Conservation (phyloP, 345 rosid genomes). For the Sonneratia alba region DNA sequence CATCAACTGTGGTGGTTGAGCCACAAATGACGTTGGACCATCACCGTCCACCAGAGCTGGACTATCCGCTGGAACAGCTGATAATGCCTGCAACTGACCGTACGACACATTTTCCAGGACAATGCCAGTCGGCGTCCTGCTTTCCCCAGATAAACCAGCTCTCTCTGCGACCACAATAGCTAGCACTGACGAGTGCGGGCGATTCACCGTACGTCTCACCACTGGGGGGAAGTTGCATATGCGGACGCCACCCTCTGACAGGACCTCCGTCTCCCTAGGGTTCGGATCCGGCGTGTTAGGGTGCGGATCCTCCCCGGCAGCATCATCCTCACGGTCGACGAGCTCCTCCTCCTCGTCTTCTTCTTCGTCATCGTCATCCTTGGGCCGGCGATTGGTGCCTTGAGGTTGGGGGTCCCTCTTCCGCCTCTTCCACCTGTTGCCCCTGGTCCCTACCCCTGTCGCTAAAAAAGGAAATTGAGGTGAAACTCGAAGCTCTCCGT, state of each 20-base stretch:
- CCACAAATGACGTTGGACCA: slow-evolving; percentile 37
- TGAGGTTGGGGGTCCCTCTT: slow-evolving; percentile 38
- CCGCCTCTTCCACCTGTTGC: slow-evolving; percentile 69
- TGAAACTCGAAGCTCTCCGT: slow-evolving; percentile 7
- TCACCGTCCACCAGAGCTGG: slow-evolving; percentile 33
- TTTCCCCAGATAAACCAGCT: slow-evolving; percentile 46
- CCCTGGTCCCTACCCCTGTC: slow-evolving; percentile 44
- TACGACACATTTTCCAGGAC: slow-evolving; percentile 30
- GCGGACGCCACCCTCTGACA: slow-evolving; percentile 48
- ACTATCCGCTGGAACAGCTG: slow-evolving; percentile 56
- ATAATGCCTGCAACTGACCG: slow-evolving; percentile 81
- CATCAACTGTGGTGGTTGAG: slow-evolving; percentile 69
- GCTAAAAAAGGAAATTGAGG: slow-evolving; percentile 1
- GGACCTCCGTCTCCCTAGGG: slow-evolving; percentile 39
- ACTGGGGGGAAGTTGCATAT: slow-evolving; percentile 65
- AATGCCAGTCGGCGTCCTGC: slow-evolving; percentile 6
- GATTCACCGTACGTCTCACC: slow-evolving; percentile 49
- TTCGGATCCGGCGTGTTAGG: slow-evolving; percentile 47
- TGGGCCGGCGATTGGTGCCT: slow-evolving; percentile 27
- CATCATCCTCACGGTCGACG: slow-evolving; percentile 31
- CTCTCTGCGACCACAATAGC: slow-evolving; percentile 57
- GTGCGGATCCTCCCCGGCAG: slow-evolving; percentile 18
- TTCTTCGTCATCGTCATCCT: slow-evolving; percentile 43
- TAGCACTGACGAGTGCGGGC: slow-evolving; percentile 61
- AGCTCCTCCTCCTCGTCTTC: slow-evolving; percentile 33